Conservation (phyloP, 768 basidiomycete genomes). For the Russula foetens region DNA sequence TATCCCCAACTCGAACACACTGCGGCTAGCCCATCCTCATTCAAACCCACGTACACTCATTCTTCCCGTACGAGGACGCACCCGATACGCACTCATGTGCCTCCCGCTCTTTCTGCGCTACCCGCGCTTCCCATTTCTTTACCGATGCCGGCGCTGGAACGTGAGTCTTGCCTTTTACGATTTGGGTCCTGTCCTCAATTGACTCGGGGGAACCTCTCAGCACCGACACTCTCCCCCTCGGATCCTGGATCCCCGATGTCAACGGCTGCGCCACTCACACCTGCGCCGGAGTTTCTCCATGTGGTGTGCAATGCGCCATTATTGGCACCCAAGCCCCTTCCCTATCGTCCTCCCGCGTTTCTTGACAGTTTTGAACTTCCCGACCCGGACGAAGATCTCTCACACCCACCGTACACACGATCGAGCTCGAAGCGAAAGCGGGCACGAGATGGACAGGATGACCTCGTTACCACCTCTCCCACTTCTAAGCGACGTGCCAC, state of each 20-base stretch:
- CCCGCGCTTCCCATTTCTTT: constrained; percentile 4
- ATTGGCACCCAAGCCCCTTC: constrained; percentile 58
- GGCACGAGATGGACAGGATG: constrained; percentile 7
- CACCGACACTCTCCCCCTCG: constrained; percentile 39
- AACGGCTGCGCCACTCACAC: constrained; percentile 25
- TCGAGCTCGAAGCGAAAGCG: constrained; percentile 48
- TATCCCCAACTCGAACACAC: background rate
- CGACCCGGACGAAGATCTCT: constrained; percentile 61
- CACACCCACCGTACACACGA: constrained; percentile 57
- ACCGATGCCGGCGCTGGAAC: constrained; percentile 12
- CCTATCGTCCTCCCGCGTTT: constrained; percentile 61
- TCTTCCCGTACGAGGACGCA: background rate
- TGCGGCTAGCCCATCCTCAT: background rate
- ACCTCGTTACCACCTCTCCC: background rate
- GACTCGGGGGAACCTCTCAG: constrained; percentile 2
- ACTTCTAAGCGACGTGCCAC: constrained; percentile 11
- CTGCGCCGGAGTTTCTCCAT: constrained; percentile 29
- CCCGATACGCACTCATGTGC: background rate
- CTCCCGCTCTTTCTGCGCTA: background rate
- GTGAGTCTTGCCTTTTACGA: constrained; percentile 24
- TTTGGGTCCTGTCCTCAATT: background rate
- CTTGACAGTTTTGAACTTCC: constrained; percentile 58
- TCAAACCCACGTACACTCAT: background rate
- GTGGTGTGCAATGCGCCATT: constrained; percentile 62
- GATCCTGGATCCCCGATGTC: constrained; percentile 25